Base-by-base conservation (phyloP, 768 basidiomycete species). In the Leccinum rimulosum region DNA sequence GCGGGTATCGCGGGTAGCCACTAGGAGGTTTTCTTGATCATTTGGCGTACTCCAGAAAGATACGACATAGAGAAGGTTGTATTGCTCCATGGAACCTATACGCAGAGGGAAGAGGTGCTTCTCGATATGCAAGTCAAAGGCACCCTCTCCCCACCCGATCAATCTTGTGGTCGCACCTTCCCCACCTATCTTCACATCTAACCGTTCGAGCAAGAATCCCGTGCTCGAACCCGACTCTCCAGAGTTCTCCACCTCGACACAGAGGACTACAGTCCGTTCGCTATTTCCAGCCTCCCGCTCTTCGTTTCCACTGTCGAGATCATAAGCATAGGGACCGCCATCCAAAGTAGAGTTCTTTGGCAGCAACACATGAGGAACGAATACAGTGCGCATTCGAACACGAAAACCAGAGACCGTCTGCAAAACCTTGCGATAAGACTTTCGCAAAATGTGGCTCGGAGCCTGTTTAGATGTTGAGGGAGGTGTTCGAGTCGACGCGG, bases 311-410 rank as follows among this genome's bases (percentile, higher is more conserved):
- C 83, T 81, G 53, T 80, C 81, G n/a, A 79, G 76, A 50, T 75
- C 74, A 43, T 55, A 36, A 17, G 60, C 56, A 30, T 77, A 78
- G 6, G 78, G 78, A 4, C 69, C 58, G 4, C 70, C 69, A 12
- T 69, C 64, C 14, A 52, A 55, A 36, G 52, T 10, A 35, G 64
- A 50, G 17, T 55, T 59, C 58, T 80, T 80, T 2, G 85, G 84
- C 4, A 93, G 75, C 49, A 93, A 78, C 22, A 95, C 83, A 64
- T 92, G 88, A 0, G 95, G 95, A 11, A 95, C 86, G 63, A 95
- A 93, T 6, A 94, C 89, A 0, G 93, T 95, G n/a, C 93, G 83
- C 95, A 96, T 96, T 35, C 93, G 86, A 27, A 97, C 89, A 22
- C 86, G 82, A 72, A 97, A 89, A 4, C 93, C 94, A 28, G 91